Percentiles rank a stretch among this genome's conserved stretches.
Conservation (phyloP, 163 green algal genomes). For the Scenedesmus sp. region DNA sequence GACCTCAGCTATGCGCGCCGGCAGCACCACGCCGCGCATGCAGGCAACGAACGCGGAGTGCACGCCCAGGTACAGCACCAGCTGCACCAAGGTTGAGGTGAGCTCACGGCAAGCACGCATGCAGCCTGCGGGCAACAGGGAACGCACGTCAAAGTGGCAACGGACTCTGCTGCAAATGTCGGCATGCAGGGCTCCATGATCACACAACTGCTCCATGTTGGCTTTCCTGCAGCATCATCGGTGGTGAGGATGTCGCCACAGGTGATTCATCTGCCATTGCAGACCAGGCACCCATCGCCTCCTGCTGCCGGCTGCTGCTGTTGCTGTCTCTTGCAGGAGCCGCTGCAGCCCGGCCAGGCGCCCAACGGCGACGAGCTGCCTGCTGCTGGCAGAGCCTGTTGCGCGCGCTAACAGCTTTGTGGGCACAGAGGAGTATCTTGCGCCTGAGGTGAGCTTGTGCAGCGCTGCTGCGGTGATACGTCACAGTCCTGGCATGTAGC, state of each 20-base stretch:
- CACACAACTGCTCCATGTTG: too few species aligned
- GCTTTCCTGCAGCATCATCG: too few species aligned
- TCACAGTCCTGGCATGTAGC: too few species aligned
- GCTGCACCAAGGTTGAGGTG: constrained; percentile 46
- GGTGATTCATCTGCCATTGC: too few species aligned
- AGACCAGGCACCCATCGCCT: too few species aligned
- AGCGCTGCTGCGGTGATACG: neutral
- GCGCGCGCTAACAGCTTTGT: constrained; percentile 95
- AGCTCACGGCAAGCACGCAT: neutral
- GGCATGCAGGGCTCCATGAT: neutral
- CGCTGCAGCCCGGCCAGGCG: constrained; percentile 24
- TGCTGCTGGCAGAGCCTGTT: constrained; percentile 85
- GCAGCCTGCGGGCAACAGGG: too few species aligned
- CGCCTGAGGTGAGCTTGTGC: constrained; percentile 86
- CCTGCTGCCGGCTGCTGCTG: neutral
- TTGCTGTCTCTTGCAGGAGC: neutral
- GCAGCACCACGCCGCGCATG: constrained; percentile 62
- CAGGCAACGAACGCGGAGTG: constrained; percentile 39
- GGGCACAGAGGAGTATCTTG: constrained; percentile 96
- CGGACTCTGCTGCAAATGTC: neutral
- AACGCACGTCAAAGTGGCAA: too few species aligned
- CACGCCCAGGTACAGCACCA: neutral
- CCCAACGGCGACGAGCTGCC: constrained; percentile 61
- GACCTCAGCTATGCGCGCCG: constrained; percentile 84
- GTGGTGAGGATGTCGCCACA: too few species aligned